phyloP scores from a whole-genome alignment of 306 rosid species.

The Vigna hirtella region DNA sequence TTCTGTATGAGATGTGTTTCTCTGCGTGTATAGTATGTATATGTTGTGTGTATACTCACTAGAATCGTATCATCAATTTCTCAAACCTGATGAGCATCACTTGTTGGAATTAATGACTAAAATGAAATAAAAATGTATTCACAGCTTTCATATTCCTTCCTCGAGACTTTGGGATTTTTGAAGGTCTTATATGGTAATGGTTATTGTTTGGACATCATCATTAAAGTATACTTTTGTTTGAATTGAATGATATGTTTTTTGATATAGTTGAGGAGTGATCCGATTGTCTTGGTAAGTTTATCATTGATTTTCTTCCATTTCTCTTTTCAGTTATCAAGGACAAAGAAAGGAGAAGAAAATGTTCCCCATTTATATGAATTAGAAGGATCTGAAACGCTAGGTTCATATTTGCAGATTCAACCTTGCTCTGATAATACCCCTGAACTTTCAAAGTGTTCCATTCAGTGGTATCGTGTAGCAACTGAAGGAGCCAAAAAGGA shows the following conservation, averaged over 20 bases:
- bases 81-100: neutral
- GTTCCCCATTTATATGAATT: slow-evolving; percentile 60
- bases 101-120: slow-evolving; percentile 12
- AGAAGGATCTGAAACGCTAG: slow-evolving; percentile 83
- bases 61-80: slow-evolving; percentile 25
- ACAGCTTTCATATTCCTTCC: neutral
- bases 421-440: slow-evolving; percentile 67
- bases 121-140: neutral
- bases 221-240: slow-evolving; percentile 2
- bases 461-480: slow-evolving; percentile 84
- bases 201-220: slow-evolving; percentile 9
- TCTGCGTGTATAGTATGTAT: neutral
- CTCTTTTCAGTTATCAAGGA: slow-evolving; percentile 63
- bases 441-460: slow-evolving; percentile 66
- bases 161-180: neutral
- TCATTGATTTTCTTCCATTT: slow-evolving; percentile 34
- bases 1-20: neutral
- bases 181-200: slow-evolving; percentile 21
- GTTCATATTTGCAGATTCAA: slow-evolving; percentile 77
- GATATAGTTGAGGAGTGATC: slow-evolving; percentile 4
- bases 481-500: slow-evolving; percentile 76
- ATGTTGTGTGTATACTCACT: neutral
- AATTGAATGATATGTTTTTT: slow-evolving; percentile 20
- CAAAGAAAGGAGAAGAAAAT: slow-evolving; percentile 66
- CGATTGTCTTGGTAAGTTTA: neutral